phyloP scores from a whole-genome alignment of 2,329 filamentous ascomycete species.

The Tolypocladium tropicale region DNA sequence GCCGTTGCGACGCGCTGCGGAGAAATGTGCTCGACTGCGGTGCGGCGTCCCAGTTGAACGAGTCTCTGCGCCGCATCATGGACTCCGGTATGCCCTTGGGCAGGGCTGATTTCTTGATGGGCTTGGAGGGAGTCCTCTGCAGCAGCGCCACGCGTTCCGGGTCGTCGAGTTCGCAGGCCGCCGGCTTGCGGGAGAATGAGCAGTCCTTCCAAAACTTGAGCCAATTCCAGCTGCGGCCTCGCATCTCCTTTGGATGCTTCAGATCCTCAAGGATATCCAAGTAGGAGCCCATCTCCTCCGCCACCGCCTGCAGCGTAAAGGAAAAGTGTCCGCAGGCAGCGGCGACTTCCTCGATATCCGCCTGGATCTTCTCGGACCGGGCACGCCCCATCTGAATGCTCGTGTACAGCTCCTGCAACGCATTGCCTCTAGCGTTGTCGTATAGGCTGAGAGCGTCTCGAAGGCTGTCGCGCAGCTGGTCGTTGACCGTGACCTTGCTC shows the following conservation, averaged over 20 bases:
- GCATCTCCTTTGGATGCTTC: conserved; percentile 57
- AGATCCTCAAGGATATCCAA: conserved; percentile 78
- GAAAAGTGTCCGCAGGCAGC: conserved; percentile 97
- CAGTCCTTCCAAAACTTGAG: conserved; percentile 59
- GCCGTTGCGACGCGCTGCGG: conserved; percentile 32
- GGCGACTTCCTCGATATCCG: conserved; percentile 93
- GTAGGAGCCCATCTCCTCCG: conserved; percentile 77
- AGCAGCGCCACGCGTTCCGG: conserved; percentile 32
- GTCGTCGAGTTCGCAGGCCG: conserved; percentile 17
- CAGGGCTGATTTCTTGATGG: conserved; percentile 42
- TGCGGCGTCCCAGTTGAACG: conserved; percentile 45
- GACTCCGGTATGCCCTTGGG: conserved; percentile 45
- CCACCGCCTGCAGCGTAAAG: conserved; percentile 83
- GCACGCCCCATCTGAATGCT: conserved; percentile 63
- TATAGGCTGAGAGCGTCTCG: conserved; percentile 73
- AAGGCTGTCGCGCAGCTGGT: conserved; percentile 71
- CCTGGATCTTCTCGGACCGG: conserved; percentile 65
- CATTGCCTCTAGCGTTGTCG: conserved; percentile 61
- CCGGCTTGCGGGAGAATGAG: not conserved
- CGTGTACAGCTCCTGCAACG: conserved; percentile 70
- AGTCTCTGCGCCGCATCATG: conserved; percentile 42
- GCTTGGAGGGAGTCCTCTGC: conserved; percentile 27
- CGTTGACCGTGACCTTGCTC: conserved; percentile 63
- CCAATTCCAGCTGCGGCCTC: conserved; percentile 69
- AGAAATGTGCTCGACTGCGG: conserved; percentile 33